Evolutionary conservation across 371 early-diverging fungal species (phyloP).

Genomic region (Mucor irregularis): DNA sequence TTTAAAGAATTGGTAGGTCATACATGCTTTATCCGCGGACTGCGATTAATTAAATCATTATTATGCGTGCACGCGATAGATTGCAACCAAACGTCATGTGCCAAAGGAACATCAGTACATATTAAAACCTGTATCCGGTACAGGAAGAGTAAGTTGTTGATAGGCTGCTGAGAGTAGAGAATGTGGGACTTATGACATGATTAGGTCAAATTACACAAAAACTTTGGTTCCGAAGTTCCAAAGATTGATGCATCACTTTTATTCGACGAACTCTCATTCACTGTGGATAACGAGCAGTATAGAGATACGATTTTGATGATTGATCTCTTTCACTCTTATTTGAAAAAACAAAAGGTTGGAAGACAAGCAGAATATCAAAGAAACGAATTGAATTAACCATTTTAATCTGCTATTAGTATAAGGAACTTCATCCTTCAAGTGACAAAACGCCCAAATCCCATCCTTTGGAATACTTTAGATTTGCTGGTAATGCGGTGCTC

Average conservation of each 20-base stretch:
- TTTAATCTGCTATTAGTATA: conserved; percentile 70
- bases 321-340: conserved; percentile 79
- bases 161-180: too few species aligned
- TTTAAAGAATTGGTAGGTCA: conserved; percentile 60
- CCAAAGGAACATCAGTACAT: conserved; percentile 77
- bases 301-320: conserved; percentile 77
- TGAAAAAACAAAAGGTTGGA: conserved; percentile 42
- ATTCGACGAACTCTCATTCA: conserved; percentile 93
- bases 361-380: neutral
- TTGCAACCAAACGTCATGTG: conserved; percentile 59
- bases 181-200: too few species aligned
- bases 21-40: too few species aligned
- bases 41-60: neutral
- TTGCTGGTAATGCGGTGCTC: conserved; percentile 77
- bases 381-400: neutral
- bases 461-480: conserved; percentile 85
- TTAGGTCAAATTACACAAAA: conserved; percentile 64
- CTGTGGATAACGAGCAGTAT: conserved; percentile 90
- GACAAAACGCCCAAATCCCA: conserved; percentile 76
- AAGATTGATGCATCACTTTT: conserved; percentile 70
- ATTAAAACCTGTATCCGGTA: conserved; percentile 92
- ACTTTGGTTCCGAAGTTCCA: conserved; percentile 61
- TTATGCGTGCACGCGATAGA: conserved; percentile 26
- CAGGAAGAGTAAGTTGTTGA: conserved; percentile 65
- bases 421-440: conserved; percentile 79